Percentiles rank a stretch among this genome's conserved stretches.
Conservation (phyloP, 345 rosid genomes). For the Eucalyptus victrix region DNA sequence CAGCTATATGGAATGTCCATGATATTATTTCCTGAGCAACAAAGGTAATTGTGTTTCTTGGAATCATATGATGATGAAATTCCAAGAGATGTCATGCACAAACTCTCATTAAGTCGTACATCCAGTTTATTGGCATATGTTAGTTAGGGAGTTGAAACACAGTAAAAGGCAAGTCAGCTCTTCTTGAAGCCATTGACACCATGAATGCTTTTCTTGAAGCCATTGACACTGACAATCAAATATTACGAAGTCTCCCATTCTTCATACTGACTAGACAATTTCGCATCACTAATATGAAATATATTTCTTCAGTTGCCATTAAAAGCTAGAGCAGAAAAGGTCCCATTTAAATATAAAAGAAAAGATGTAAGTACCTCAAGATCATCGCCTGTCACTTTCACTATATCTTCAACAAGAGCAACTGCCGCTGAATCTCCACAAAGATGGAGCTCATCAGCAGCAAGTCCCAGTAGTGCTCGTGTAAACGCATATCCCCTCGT, state of each 20-base stretch:
- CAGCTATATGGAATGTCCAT: not conserved
- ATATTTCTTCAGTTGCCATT: not conserved
- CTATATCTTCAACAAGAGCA: slow-evolving; percentile 69
- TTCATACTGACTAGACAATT: not conserved
- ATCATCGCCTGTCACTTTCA: slow-evolving; percentile 70
- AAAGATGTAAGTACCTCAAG: slow-evolving; percentile 37
- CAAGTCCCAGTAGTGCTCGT: slow-evolving; percentile 78
- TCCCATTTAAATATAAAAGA: not conserved
- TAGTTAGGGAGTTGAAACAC: not conserved
- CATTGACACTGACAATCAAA: not conserved
- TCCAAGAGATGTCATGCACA: not conserved
- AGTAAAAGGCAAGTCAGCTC: not conserved
- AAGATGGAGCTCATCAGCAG: slow-evolving; percentile 84
- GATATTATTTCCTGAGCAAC: not conserved
- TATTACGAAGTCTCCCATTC: not conserved
- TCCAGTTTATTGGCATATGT: not conserved
- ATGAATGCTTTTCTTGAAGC: not conserved
- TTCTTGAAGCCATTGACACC: not conserved
- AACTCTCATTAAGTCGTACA: not conserved
- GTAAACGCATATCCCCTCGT: slow-evolving; percentile 89
- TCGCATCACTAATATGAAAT: not conserved
- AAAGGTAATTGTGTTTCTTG: not conserved
- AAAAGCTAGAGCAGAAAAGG: not conserved
- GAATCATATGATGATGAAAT: not conserved
- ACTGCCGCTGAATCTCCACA: slow-evolving; percentile 93